Evolutionary conservation across 148 eudicot genomes (phyloP), one percentile per base, ranked within the genome.

Genomic region (Simmondsia chinensis): DNA sequence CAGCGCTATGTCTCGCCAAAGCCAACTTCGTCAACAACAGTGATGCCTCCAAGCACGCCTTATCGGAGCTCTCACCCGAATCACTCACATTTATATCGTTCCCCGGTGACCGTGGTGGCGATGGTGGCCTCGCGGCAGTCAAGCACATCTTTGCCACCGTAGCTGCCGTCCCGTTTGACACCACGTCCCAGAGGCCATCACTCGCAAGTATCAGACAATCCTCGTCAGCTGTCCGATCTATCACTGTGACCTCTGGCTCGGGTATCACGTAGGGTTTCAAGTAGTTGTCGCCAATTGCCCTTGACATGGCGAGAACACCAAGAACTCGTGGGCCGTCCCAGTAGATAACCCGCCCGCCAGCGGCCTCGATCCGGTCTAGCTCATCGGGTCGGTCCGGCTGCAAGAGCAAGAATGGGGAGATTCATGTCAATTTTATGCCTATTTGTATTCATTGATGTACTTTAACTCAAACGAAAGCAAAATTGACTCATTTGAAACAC

Each of bases 381-480:
- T 85, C 95, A 12, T 85, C 95, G 0, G 89, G 74, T 34, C 95
- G 58, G 56, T 85, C 89, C 11, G 95, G 95, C 95, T 85, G 61
- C 61, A 54, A 22, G 2, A 39, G 26, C 6, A 5, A 17, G n/a
- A n/a, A n/a, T n/a, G n/a, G n/a, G n/a, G n/a, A n/a, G n/a, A n/a
- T n/a, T n/a, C n/a, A n/a, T n/a, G n/a, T n/a, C n/a, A n/a, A n/a
- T n/a, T n/a, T n/a, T n/a, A n/a, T n/a, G n/a, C n/a, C n/a, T n/a
- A n/a, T n/a, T n/a, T n/a, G n/a, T n/a, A n/a, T n/a, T n/a, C n/a
- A n/a, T n/a, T n/a, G n/a, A n/a, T n/a, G n/a, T n/a, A n/a, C n/a
- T n/a, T n/a, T n/a, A n/a, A n/a, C n/a, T n/a, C n/a, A n/a, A n/a
- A n/a, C n/a, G n/a, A n/a, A n/a, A n/a, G n/a, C n/a, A n/a, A n/a